These are phyloP conservation scores for Aureobasidium sp. DNA, from an alignment of 2,329 filamentous ascomycete species.

Conservation along the genomic window DNA sequence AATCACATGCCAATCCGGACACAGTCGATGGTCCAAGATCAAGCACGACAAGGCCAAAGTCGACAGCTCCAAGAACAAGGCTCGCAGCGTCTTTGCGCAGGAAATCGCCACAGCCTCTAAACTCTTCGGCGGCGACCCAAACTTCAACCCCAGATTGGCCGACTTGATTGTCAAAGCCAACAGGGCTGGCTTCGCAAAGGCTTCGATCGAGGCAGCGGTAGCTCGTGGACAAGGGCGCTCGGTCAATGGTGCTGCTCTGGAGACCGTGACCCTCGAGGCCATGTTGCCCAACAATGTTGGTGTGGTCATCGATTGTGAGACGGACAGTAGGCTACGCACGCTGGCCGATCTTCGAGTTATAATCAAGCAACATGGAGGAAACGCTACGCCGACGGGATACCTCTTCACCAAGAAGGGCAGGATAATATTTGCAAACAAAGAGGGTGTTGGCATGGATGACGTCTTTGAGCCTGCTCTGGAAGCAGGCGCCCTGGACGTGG, in stretches of 20 bases:
- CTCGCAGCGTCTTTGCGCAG: slow-evolving; percentile 60
- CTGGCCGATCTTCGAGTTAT: slow-evolving; percentile 63
- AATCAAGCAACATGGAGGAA: slow-evolving; percentile 64
- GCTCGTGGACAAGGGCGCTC: slow-evolving; percentile 82
- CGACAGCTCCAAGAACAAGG: slow-evolving; percentile 68
- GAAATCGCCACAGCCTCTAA: slow-evolving; percentile 69
- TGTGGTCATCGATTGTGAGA: slow-evolving; percentile 76
- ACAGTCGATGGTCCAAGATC: slow-evolving; percentile 95
- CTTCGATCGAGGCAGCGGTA: slow-evolving; percentile 74
- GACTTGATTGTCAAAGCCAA: slow-evolving; percentile 68
- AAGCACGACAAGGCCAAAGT: slow-evolving; percentile 87
- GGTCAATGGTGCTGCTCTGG: slow-evolving; percentile 64
- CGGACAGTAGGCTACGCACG: slow-evolving; percentile 68
- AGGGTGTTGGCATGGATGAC: slow-evolving; percentile 54
- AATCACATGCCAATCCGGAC: slow-evolving; percentile 47
- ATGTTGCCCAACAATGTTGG: slow-evolving; percentile 68
- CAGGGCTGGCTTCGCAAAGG: slow-evolving; percentile 77
- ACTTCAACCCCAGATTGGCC: slow-evolving; percentile 67
- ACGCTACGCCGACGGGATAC: slow-evolving; percentile 66
- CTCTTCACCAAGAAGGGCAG: slow-evolving; percentile 77
- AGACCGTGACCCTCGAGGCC: slow-evolving; percentile 68
- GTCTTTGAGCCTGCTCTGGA: slow-evolving; percentile 77
- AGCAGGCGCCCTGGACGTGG: slow-evolving; percentile 68
- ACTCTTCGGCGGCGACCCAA: slow-evolving; percentile 67
- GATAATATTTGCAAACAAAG: slow-evolving; percentile 57